Percentiles rank a stretch among this genome's conserved stretches.
Evolutionary conservation across 768 basidiomycete genomes (phyloP).

Genomic region (Sporobolomyces roseus): DNA sequence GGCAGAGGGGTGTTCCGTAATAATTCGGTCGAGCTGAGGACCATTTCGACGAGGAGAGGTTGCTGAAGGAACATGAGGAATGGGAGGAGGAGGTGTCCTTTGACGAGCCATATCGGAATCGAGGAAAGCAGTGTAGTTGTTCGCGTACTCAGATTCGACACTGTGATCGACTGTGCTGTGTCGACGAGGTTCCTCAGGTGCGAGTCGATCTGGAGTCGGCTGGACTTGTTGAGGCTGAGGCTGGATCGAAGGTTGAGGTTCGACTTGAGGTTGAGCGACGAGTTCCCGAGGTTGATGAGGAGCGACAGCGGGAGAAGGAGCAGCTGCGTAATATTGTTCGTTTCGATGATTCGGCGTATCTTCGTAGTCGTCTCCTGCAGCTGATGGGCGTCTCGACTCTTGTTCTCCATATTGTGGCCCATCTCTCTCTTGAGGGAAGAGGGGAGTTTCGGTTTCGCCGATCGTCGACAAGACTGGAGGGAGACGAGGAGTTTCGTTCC

Average conservation of each 20-base stretch:
- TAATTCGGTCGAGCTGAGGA: no score
- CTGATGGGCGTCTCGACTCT: neutral
- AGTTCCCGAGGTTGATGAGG: slow-evolving; percentile 8
- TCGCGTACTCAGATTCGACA: slow-evolving; percentile 1
- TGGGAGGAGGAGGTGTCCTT: slow-evolving; percentile 22
- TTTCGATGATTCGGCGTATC: neutral
- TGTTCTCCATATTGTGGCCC: slow-evolving; percentile 5
- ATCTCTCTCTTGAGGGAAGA: slow-evolving; percentile 6
- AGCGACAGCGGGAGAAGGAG: neutral
- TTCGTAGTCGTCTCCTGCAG: neutral
- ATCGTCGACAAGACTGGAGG: no score
- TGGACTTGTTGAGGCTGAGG: neutral
- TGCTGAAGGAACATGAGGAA: neutral
- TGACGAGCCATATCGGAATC: slow-evolving; percentile 25
- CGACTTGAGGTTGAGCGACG: neutral
- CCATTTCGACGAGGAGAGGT: no score
- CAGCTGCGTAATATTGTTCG: slow-evolving; percentile 13
- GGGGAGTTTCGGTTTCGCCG: slow-evolving; percentile 23
- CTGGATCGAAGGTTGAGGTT: neutral
- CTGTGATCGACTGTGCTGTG: neutral
- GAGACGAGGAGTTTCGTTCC: slow-evolving; percentile 10
- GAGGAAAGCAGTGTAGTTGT: slow-evolving; percentile 23
- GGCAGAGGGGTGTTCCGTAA: neutral
- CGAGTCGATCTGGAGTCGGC: neutral
- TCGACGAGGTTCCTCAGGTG: neutral